These are phyloP conservation scores for Verticillium nubilum DNA, from an alignment of 2,329 filamentous ascomycete species.

Conservation along the genomic window DNA sequence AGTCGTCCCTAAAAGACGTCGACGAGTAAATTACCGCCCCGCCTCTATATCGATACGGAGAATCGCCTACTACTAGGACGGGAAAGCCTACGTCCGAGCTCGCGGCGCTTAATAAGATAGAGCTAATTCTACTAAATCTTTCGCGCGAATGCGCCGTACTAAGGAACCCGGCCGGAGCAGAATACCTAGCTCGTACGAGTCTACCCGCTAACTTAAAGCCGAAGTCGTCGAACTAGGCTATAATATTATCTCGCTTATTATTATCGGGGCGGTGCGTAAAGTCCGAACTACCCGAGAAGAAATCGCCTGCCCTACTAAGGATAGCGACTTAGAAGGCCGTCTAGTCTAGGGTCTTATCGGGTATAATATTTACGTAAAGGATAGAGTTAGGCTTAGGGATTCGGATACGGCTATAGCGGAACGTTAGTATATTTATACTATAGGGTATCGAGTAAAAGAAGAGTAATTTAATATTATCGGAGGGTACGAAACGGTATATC, in stretches of 20 bases:
- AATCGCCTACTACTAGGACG: slow-evolving; percentile 30
- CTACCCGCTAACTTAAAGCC: slow-evolving; percentile 26
- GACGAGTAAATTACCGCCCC: no score
- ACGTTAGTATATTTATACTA: slow-evolving; percentile 41
- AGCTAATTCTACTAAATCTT: not conserved
- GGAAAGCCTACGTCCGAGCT: slow-evolving; percentile 27
- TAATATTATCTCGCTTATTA: slow-evolving; percentile 41
- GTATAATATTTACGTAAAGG: slow-evolving; percentile 27
- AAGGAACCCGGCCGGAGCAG: not conserved
- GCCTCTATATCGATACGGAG: slow-evolving; percentile 18
- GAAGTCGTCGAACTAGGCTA: slow-evolving; percentile 46
- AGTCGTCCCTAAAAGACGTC: no score
- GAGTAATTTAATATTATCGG: slow-evolving; percentile 38
- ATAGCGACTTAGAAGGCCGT: slow-evolving; percentile 62
- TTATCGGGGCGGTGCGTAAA: slow-evolving; percentile 30
- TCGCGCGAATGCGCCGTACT: not conserved
- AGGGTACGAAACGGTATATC: slow-evolving; percentile 12
- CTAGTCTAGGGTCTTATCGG: slow-evolving; percentile 53
- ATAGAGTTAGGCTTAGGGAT: slow-evolving; percentile 29
- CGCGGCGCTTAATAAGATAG: slow-evolving; percentile 7
- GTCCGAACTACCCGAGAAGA: slow-evolving; percentile 38
- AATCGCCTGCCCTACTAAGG: slow-evolving; percentile 48
- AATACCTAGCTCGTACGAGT: not conserved
- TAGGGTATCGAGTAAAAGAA: slow-evolving; percentile 42
- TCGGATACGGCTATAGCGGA: slow-evolving; percentile 51